Conservation (phyloP, 1,139 yeast genomes). For the Taphrina deformans region DNA sequence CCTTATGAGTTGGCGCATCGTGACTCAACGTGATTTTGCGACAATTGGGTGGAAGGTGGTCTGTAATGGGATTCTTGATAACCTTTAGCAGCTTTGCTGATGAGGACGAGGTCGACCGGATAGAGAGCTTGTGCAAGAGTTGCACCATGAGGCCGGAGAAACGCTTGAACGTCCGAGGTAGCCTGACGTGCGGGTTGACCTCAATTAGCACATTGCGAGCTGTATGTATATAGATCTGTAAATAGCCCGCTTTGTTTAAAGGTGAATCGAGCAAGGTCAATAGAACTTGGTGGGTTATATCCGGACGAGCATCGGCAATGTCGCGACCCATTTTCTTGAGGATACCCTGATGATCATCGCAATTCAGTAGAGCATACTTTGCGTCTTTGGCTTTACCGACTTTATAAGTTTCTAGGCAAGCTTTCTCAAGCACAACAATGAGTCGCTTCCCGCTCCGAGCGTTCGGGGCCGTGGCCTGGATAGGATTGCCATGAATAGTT, state of each 20-base stretch:
- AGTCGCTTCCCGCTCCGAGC: constrained; percentile 79
- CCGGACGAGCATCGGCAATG: constrained; percentile 97
- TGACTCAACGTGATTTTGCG: constrained; percentile 90
- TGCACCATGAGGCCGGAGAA: constrained; percentile 98
- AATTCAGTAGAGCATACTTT: constrained; percentile 84
- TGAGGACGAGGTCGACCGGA: constrained; percentile 90
- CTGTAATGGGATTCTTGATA: constrained; percentile 94
- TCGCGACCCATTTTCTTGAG: constrained; percentile 94
- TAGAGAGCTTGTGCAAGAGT: constrained; percentile 83
- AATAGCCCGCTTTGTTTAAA: constrained; percentile 91
- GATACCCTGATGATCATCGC: constrained; percentile 97
- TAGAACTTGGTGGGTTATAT: constrained; percentile 76
- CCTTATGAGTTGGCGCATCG: constrained; percentile 84
- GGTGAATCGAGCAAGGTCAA: constrained; percentile 92
- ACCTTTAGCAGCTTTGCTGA: constrained; percentile 82
- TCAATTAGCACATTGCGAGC: constrained; percentile 92
- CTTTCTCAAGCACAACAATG: constrained; percentile 89
- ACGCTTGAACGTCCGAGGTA: constrained; percentile 96
- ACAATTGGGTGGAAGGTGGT: constrained; percentile 93
- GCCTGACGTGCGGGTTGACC: constrained; percentile 93
- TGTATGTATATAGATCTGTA: constrained; percentile 94
- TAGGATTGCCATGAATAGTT: constrained; percentile 50
- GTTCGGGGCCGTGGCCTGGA: constrained; percentile 81
- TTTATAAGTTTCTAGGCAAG: constrained; percentile 92
- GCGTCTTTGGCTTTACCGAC: constrained; percentile 58